Base-by-base conservation (phyloP, 139 green algal species). In the Micractinium sp. region DNA sequence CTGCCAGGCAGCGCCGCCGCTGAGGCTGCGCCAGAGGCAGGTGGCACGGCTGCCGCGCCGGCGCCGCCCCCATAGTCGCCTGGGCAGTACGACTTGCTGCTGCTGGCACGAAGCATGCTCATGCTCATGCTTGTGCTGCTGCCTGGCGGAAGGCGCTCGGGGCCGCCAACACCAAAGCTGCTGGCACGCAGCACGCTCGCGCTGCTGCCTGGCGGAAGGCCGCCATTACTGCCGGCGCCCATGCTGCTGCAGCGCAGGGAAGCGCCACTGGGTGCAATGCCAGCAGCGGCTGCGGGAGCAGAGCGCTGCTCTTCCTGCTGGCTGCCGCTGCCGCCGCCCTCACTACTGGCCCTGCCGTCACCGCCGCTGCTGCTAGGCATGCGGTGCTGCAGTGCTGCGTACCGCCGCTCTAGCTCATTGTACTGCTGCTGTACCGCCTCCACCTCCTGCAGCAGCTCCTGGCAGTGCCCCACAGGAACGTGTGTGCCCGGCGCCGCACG, bases 361-460 rank as follows among this genome's bases (percentile, higher is more conserved):
- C 60, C 14, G 15, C 53, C 47, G 53, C 13, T 7, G 4, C 7
- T 33, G 25, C 41, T 75, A 23, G 80, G 80, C 39, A 69, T 56
- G 2, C 74, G 13, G 60, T 61, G 86, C 78, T 90, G 75, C 77
- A 86, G 36, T 16, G 73, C 82, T 0, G 88, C 83, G 29, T 96
- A 31, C 89, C 95, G 78, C 16, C 85, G 67, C 85, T 91, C 53
- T 69, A 92, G 67, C 3, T 41, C 69, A 61, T 92, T 78, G 33
- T 81, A 56, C 69, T 83, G 85, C 33, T 82, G 80, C 74, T 92
- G 75, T 33, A 94, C 69, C 14, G 79, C 38, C 35, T 92, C 90
- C 19, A 92, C 77, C 67, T 95, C 78, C n/a, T 90, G 88, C 92
- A 95, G 89, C 22, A 94, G 81, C 36, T 87, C 67, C 33, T 87